Evolutionary conservation across 495 filamentous ascomycete species (phyloP).

Genomic region (Neurospora sp.): DNA sequence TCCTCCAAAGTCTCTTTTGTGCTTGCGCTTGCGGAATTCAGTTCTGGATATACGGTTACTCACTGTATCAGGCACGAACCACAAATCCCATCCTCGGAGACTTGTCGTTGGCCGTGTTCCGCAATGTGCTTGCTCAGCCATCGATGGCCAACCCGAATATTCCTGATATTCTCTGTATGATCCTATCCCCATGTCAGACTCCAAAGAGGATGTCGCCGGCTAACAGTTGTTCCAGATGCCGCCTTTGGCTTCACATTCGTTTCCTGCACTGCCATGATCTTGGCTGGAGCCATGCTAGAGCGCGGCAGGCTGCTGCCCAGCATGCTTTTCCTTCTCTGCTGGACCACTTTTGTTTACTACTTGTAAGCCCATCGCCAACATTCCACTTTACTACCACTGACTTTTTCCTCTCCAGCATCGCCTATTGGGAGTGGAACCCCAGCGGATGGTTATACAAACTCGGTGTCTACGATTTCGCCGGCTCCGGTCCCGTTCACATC

Average conservation of each 20-base stretch:
- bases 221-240: neutral
- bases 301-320: slow-evolving; percentile 74
- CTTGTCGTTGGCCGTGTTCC: slow-evolving; percentile 69
- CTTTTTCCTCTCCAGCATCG: slow-evolving; percentile 44
- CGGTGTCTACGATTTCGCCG: slow-evolving; percentile 76
- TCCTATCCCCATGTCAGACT: slow-evolving; percentile 46
- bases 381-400: neutral
- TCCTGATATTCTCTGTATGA: slow-evolving; percentile 74
- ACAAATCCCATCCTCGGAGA: slow-evolving; percentile 80
- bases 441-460: slow-evolving; percentile 66
- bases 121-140: slow-evolving; percentile 59
- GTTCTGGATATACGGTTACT: slow-evolving; percentile 99
- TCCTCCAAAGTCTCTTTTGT: slow-evolving; percentile 87
- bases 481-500: slow-evolving; percentile 83
- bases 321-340: slow-evolving; percentile 80
- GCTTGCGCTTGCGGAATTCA: slow-evolving; percentile 79
- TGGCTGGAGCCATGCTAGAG: slow-evolving; percentile 35
- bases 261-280: slow-evolving; percentile 16
- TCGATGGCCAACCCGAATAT: slow-evolving; percentile 65
- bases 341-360: slow-evolving; percentile 71
- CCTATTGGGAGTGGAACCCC: slow-evolving; percentile 88
- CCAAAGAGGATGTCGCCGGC: neutral
- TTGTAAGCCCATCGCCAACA: slow-evolving; percentile 2
- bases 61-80: slow-evolving; percentile 73
- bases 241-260: slow-evolving; percentile 8